phyloP scores from a whole-genome alignment of 306 rosid species.

The Lithocarpus polystachyus region DNA sequence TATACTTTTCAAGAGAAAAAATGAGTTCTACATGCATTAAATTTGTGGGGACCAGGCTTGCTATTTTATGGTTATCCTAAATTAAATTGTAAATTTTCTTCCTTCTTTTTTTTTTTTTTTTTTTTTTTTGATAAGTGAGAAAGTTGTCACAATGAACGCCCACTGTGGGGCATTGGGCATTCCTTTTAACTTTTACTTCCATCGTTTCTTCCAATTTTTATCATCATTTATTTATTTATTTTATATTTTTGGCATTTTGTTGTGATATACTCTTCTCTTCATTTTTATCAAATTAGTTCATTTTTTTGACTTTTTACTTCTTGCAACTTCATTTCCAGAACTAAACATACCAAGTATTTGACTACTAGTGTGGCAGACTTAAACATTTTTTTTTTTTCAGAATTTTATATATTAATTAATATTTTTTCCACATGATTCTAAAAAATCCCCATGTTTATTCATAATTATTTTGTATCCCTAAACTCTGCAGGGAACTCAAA shows the following conservation, averaged over 20 bases:
- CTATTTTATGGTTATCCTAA: not conserved
- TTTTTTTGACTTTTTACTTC: too few species aligned
- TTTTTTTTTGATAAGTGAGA: too few species aligned
- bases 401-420: not conserved
- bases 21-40: not conserved
- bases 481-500: constrained; percentile 45
- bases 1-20: not conserved
- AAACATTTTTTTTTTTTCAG: not conserved
- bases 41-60: not conserved
- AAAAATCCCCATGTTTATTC: not conserved
- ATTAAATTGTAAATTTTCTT: not conserved
- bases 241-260: not conserved
- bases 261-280: not conserved
- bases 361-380: not conserved
- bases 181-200: not conserved
- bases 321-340: too few species aligned
- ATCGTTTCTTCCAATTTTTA: not conserved
- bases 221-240: not conserved
- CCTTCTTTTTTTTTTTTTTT: too few species aligned
- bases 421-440: not conserved
- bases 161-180: too few species aligned
- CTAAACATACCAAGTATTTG: not conserved
- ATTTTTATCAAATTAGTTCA: too few species aligned
- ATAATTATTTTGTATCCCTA: not conserved
- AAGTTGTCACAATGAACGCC: too few species aligned